These are phyloP conservation scores for Colletotrichum theobromicola DNA, from an alignment of 2,329 filamentous ascomycete species.

Conservation along the genomic window DNA sequence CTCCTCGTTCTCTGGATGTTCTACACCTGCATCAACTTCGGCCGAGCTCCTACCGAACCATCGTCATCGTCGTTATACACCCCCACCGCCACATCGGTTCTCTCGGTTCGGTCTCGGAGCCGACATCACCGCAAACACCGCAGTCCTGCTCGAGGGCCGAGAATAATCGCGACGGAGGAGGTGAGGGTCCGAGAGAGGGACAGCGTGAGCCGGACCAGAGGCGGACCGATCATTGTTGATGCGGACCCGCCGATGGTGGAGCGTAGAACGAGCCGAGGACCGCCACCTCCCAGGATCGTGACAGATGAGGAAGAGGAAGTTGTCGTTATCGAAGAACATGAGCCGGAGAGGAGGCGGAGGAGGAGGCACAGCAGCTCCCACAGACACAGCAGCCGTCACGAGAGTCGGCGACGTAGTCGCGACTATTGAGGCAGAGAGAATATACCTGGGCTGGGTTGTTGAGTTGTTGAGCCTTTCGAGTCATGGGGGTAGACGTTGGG, in stretches of 20 bases:
- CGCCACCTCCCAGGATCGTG: slow-evolving; percentile 31
- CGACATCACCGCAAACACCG: slow-evolving; percentile 13
- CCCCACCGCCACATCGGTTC: slow-evolving; percentile 24
- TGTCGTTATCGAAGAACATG: slow-evolving; percentile 40
- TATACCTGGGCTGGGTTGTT: background rate
- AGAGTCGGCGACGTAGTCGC: slow-evolving; percentile 12
- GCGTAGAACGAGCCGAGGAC: slow-evolving; percentile 21
- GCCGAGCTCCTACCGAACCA: slow-evolving; percentile 32
- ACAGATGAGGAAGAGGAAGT: slow-evolving; percentile 32
- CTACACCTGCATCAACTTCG: slow-evolving; percentile 53
- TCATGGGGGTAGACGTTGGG: background rate
- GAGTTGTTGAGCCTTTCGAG: background rate
- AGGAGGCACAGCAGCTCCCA: background rate
- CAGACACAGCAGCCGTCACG: background rate
- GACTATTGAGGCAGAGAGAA: slow-evolving; percentile 2
- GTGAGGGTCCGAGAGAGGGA: slow-evolving; percentile 27
- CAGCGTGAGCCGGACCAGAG: slow-evolving; percentile 3
- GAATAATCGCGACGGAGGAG: slow-evolving; percentile 33
- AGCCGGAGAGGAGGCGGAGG: slow-evolving; percentile 29
- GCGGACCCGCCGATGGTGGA: slow-evolving; percentile 25
- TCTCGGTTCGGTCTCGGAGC: slow-evolving; percentile 23
- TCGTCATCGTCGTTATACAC: slow-evolving; percentile 23
- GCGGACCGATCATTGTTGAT: slow-evolving; percentile 29
- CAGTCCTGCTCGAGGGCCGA: slow-evolving; percentile 9
- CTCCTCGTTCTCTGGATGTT: slow-evolving; percentile 57